Conservation (phyloP, 176 grass and related monocot species). For the Oryza meridionalis region DNA sequence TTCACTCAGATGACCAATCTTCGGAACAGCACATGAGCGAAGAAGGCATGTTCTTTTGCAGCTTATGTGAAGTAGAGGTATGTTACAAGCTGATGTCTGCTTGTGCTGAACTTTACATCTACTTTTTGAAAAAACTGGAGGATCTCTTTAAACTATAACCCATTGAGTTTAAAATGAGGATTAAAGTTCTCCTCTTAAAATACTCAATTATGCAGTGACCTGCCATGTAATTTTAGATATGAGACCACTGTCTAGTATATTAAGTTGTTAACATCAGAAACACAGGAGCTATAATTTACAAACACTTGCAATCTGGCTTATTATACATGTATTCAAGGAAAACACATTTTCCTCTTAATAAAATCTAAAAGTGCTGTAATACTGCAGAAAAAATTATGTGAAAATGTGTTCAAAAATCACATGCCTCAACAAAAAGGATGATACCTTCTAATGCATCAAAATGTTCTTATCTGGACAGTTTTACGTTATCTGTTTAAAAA, state of each 20-base stretch:
- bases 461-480: constrained; percentile 10
- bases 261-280: not conserved
- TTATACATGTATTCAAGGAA: too few relatives aligned
- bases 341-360: not conserved
- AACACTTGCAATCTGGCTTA: not conserved
- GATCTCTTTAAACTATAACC: not conserved
- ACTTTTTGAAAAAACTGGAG: not conserved
- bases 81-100: not conserved
- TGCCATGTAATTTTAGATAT: not conserved
- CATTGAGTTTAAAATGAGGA: not conserved
- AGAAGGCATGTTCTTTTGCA: constrained; percentile 84
- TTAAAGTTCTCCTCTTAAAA: not conserved
- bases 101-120: not conserved
- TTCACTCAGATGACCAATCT: constrained; percentile 48
- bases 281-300: not conserved
- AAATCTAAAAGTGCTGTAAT: not conserved
- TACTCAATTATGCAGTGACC: not conserved
- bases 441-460: not conserved
- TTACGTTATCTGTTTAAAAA: not conserved
- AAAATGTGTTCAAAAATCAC: not conserved
- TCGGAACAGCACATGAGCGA: constrained; percentile 62
- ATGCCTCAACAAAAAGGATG: not conserved
- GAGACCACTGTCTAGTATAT: not conserved
- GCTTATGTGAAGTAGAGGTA: constrained; percentile 83
- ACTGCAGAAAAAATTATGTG: not conserved